Evolutionary conservation across 371 early-diverging fungal species (phyloP), one percentile per base, ranked within the genome.

Genomic region (Saksenaea oblongispora): DNA sequence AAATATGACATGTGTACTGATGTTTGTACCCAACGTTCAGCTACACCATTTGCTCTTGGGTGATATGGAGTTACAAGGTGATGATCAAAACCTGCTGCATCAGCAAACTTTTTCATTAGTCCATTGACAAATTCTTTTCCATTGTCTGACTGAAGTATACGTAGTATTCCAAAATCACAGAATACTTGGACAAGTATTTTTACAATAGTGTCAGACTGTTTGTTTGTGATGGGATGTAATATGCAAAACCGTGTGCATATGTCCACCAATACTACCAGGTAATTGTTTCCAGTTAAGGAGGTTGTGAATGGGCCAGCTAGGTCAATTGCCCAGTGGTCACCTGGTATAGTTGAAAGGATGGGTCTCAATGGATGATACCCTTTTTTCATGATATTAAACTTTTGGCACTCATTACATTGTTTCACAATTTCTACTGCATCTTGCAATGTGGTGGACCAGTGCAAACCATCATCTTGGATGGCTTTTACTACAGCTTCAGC

Each of bases 271-370:
- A 74, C 62, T 11, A 67, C 39, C 3, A 74, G 31, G 35, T 58
- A 68, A 34, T 54, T 42, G 53, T 69, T 61, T 1, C 60, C 60
- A 26, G n/a, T 44, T 7, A 37, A 4, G 2, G 68, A 59, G 18
- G 61, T 59, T 10, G 35, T 24, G 51, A 70, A 62, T 8, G 69
- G 66, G 13, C 67, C 69, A 55, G 76, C 68, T 14, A 70, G 36
- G 37, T 76, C 76, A 0, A 71, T 69, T 9, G 66, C 64, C 59
- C 67, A 61, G 28, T 69, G 67, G 54, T 70, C 63, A 24, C 66
- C 66, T n/a, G 70, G 73, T 3, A 54, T n/a, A 14, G 22, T 37
- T n/a, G 70, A 61, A 44, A 37, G 4, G 7, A 75, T 67, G 1
- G 70, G 34, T 53, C 44, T 54, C 18, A 69, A 15, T 22, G 71